Evolutionary conservation across 2,329 filamentous ascomycete species (phyloP).

Genomic region (Balansia obtecta): DNA sequence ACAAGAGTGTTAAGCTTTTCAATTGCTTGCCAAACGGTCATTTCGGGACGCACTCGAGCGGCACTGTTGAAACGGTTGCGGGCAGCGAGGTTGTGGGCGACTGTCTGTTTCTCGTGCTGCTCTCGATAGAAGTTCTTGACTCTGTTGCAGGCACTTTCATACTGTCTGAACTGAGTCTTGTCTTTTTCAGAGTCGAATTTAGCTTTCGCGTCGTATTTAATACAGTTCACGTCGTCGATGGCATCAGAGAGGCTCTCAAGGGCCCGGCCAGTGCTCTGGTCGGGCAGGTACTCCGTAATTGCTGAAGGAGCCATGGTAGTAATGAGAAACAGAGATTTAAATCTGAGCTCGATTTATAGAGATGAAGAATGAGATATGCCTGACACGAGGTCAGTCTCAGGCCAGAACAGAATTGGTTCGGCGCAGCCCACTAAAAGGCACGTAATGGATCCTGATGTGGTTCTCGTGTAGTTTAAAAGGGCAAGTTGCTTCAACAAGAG

Average conservation of each 20-base stretch:
- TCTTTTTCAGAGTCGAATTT: constrained; percentile 65
- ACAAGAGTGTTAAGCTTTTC: constrained; percentile 85
- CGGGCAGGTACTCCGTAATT: constrained; percentile 9
- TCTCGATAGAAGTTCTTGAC: constrained; percentile 80
- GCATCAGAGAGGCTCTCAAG: constrained; percentile 38
- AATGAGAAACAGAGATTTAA: not conserved
- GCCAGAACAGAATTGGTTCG: not conserved
- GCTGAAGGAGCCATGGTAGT: constrained; percentile 17
- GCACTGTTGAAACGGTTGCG: constrained; percentile 47
- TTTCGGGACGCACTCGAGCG: constrained; percentile 49
- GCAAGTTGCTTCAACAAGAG: no score
- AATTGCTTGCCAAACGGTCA: constrained; percentile 86
- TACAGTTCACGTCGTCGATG: constrained; percentile 39
- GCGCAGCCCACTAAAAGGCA: no score
- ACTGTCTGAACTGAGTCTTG: constrained; percentile 71
- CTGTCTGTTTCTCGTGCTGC: constrained; percentile 59
- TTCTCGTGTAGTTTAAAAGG: no score
- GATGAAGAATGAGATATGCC: not conserved
- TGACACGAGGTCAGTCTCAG: not conserved
- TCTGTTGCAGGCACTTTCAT: constrained; percentile 68
- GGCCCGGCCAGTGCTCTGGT: constrained; percentile 12
- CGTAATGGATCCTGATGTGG: no score
- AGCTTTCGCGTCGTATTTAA: constrained; percentile 40
- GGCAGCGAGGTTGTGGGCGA: constrained; percentile 73
- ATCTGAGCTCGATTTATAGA: not conserved